Percentiles rank a stretch among this genome's conserved stretches.
These are phyloP conservation scores for Aschersonia sp. DNA, from an alignment of 2,329 filamentous ascomycete genomes.

Conservation along the genomic window DNA sequence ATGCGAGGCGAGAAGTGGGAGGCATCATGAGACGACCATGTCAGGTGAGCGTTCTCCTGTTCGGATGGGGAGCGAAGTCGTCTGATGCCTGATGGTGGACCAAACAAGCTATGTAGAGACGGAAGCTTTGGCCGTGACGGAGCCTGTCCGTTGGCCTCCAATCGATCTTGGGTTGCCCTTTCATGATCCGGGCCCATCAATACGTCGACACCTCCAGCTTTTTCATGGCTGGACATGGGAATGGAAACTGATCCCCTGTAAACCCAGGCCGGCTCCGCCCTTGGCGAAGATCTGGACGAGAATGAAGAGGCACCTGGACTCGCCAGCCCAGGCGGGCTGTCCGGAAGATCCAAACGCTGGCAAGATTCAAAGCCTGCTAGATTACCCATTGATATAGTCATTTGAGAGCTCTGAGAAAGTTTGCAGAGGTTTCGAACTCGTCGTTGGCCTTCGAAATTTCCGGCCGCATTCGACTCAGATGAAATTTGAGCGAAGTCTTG, in stretches of 20 bases:
- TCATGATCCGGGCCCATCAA: conserved; percentile 19
- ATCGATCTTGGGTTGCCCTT: conserved; percentile 20
- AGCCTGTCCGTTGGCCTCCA: conserved; percentile 16
- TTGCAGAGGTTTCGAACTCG: not conserved
- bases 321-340: conserved; percentile 38
- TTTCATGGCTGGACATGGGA: conserved; percentile 45
- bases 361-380: conserved; percentile 33
- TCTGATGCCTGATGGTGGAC: conserved; percentile 27
- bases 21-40: conserved; percentile 32
- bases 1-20: conserved; percentile 22
- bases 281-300: conserved; percentile 25
- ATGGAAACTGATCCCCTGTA: conserved; percentile 26
- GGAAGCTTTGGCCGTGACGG: conserved; percentile 33
- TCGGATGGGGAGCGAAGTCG: conserved; percentile 32
- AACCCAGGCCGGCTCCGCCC: conserved; percentile 31
- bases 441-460: too few species aligned
- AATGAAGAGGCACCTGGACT: conserved; percentile 35
- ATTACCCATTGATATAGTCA: conserved; percentile 38
- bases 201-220: conserved; percentile 27
- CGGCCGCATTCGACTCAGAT: too few species aligned
- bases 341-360: conserved; percentile 33
- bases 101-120: conserved; percentile 42
- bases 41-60: conserved; percentile 24
- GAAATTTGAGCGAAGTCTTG: too few species aligned
- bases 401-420: not conserved